Base-by-base conservation (phyloP, 371 early-diverging fungal genomes). In the Chytridium lagenaria region DNA sequence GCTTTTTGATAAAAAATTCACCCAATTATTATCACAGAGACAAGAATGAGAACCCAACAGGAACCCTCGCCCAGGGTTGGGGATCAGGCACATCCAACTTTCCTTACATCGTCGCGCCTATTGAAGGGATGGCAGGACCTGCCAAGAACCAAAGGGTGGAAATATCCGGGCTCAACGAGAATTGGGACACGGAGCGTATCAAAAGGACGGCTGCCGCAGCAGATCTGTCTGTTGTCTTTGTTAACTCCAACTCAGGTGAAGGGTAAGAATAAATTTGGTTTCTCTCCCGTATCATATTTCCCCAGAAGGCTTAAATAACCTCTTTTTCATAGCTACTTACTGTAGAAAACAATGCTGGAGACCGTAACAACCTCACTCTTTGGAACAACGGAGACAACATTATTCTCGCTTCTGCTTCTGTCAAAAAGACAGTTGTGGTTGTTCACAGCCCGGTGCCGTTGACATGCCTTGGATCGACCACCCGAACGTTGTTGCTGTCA, bases 401-500 rank as follows among this genome's bases (percentile, higher is more conserved):
- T 82, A 84, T 87, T 59, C 33, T 82, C 57, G 81, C 83, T 26
- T 89, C 86, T 44, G 87, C 91, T 30, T 80, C 79, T 19, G 79
- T 76, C 19, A 85, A 85, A 68, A 52, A 76, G 0, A 90, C 88
- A 44, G 82, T 84, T 0, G 78, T 90, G 51, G 90, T 90, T 19
- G 86, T 90, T 1, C 87, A 89, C 76, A 76, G 82, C 30, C 86
- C 86, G n/a, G 89, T 88, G 10, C 77, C 90, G 59, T 85, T 89
- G 82, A 65, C n/a, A n/a, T n/a, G n/a, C n/a, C n/a, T n/a, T n/a
- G n/a, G n/a, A n/a, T n/a, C n/a, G n/a, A n/a, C n/a, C 84, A 88
- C 72, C 84, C 88, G 22, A 84, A 87, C 71, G 67, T 83, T 52
- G 86, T 81, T 50, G 88, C 88, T 19, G 77, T 89, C 50, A 72